Evolutionary conservation across 495 filamentous ascomycete genomes (phyloP).

Genomic region (Copromyces sp.): DNA sequence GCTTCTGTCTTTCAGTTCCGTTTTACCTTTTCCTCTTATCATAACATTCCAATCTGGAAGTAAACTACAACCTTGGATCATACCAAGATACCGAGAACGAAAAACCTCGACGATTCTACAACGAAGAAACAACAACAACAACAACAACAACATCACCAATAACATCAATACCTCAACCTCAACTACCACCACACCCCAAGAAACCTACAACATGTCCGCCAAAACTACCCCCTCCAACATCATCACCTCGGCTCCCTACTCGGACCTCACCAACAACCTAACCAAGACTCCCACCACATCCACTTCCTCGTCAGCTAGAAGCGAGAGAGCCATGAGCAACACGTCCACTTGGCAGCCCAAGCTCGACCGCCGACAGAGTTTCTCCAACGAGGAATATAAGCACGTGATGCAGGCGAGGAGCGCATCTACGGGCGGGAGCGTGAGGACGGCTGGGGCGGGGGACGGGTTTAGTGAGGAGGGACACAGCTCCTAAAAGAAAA

Average conservation of each 20-base stretch:
- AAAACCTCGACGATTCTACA: not conserved
- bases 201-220: not conserved
- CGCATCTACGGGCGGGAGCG: conserved; percentile 7
- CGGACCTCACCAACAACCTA: not conserved
- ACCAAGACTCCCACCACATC: conserved; percentile 1
- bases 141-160: not conserved
- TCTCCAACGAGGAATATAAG: conserved; percentile 36
- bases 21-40: not conserved
- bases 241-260: not conserved
- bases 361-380: conserved; percentile 35
- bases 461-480: conserved; percentile 25
- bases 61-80: not conserved
- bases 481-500: too few species aligned
- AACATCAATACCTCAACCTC: not conserved
- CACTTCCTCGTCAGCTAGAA: not conserved
- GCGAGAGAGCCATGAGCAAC: conserved; percentile 23
- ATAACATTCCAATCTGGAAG: not conserved
- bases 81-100: too few species aligned
- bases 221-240: not conserved
- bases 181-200: not conserved
- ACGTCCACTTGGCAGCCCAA: conserved; percentile 34
- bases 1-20: not conserved
- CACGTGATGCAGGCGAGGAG: conserved; percentile 23
- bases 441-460: not conserved
- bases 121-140: not conserved